Base-by-base conservation (phyloP, 805 yeast species). In the Candida ponderosae region DNA sequence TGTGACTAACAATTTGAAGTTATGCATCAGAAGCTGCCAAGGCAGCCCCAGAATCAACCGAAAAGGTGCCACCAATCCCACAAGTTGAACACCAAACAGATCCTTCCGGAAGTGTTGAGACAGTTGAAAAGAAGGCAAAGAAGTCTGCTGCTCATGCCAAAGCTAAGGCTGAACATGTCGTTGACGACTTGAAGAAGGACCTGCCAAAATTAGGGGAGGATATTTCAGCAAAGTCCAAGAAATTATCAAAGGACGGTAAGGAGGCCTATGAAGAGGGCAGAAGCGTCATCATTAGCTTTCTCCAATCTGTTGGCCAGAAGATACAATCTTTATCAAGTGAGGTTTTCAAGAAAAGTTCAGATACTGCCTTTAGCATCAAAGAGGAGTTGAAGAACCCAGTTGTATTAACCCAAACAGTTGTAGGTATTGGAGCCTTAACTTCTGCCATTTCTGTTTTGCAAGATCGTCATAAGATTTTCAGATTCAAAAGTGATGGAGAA, bases 341-440 rank as follows among this genome's bases (percentile, higher is more conserved):
- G 24, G 41, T 47, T 15, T 36, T 36, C 11, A 41, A 48, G 16
- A 34, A 54, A 20, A 41, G 56, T 6, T 38, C 44, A 18, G 34
- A 47, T 14, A 51, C 56, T 15, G 36, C 47, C 18, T 41, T 38
- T 14, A 40, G 45, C 18, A 49, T 62, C 19, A 32, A 41, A 21
- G 54, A 54, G 26, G 82, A 76, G 53, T 62, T 78, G 44, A 66
- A 75, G 49, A 77, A 79, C 61, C 85, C 85, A 0, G 81, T 72
- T 4, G 81, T 79, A 33, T 59, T 72, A 16, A 56, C 73, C 24
- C 82, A 78, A 55, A 57, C 70, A 3, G 62, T 73, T 15, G 63
- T 74, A 31, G 68, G 74, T 23, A 51, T 68, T 7, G 67, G 72
- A 30, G 72, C 72, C 14, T 51, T 68, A 26, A 60, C 69, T 19